Percentiles rank a stretch among this genome's conserved stretches.
These are phyloP conservation scores for Gastrodia elata DNA, from an alignment of 106 monocot genomes.

Conservation along the genomic window DNA sequence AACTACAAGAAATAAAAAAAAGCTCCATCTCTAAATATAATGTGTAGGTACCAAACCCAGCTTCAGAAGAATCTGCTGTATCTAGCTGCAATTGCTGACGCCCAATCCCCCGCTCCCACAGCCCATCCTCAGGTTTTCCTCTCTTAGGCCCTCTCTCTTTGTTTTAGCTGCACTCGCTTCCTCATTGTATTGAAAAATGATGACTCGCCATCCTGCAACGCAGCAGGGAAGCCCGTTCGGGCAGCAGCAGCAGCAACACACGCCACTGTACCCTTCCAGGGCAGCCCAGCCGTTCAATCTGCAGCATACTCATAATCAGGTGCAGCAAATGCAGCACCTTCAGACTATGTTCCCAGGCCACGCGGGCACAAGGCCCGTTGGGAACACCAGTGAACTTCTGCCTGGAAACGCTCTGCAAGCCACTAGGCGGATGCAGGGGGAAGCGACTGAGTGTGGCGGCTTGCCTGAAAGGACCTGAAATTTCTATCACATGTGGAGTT, in stretches of 20 bases:
- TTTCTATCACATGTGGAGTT: too few species aligned
- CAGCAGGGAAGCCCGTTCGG: neutral
- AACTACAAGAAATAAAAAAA: too few species aligned
- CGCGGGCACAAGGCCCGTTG: too few species aligned
- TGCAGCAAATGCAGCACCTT: too few species aligned
- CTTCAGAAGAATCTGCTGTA: constrained; percentile 49
- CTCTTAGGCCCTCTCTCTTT: neutral
- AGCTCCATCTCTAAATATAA: too few species aligned
- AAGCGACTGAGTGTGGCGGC: too few species aligned
- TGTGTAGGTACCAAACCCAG: constrained; percentile 37
- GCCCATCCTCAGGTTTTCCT: constrained; percentile 28
- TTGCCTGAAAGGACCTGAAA: too few species aligned
- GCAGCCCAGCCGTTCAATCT: neutral
- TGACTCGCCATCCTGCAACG: neutral
- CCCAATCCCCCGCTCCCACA: constrained; percentile 32
- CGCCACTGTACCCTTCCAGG: neutral
- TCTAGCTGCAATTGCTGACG: constrained; percentile 53
- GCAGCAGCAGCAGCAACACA: neutral
- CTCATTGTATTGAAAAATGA: neutral
- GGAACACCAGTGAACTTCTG: too few species aligned
- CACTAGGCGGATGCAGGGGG: too few species aligned
- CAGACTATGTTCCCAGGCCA: too few species aligned
- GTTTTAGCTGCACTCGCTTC: neutral
- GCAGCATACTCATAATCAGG: neutral
- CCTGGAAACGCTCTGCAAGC: too few species aligned